Evolutionary conservation across 495 filamentous ascomycete genomes (phyloP).

Genomic region (Daldinia loculata): DNA sequence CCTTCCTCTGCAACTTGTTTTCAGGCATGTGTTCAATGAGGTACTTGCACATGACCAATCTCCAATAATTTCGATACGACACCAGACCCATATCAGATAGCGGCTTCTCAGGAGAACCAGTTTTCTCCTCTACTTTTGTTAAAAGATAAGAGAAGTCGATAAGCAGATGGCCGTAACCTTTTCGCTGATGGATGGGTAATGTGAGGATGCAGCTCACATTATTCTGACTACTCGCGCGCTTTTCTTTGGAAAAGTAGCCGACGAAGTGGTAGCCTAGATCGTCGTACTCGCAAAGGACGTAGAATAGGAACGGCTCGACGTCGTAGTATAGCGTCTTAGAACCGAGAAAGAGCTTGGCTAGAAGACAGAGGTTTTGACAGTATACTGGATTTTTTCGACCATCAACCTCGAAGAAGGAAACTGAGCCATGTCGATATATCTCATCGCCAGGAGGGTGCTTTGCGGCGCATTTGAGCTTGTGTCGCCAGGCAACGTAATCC

Average conservation of each 20-base stretch:
- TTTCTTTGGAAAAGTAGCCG: conserved; percentile 99
- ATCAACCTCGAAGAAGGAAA: conserved; percentile 97
- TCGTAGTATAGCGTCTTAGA: conserved; percentile 99
- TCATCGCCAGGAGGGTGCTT: conserved; percentile 98
- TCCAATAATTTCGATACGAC: conserved; percentile 97
- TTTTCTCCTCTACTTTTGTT: conserved; percentile 91
- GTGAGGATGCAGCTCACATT: conserved; percentile 98
- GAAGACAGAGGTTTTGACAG: conserved; percentile 94
- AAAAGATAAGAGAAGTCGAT: conserved; percentile 99
- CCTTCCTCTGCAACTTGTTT: conserved; percentile 64
- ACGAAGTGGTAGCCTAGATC: conserved; percentile 96
- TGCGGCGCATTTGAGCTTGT: conserved; percentile 96
- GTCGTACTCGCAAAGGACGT: conserved; percentile 96
- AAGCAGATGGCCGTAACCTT: conserved; percentile 94
- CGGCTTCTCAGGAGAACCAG: conserved; percentile 95
- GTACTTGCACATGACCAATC: conserved; percentile 80
- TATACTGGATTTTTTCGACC: conserved; percentile 96
- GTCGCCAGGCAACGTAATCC: conserved; percentile 95
- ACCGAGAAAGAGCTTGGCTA: conserved; percentile 95
- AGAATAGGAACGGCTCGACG: conserved; percentile 97
- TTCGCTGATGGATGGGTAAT: conserved; percentile 93
- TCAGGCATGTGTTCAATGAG: conserved; percentile 61
- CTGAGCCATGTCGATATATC: conserved; percentile 92
- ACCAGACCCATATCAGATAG: conserved; percentile 97
- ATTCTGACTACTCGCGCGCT: conserved; percentile 91